Evolutionary conservation across 768 basidiomycete genomes (phyloP).

Genomic region (Psilocybe subaeruginosa): DNA sequence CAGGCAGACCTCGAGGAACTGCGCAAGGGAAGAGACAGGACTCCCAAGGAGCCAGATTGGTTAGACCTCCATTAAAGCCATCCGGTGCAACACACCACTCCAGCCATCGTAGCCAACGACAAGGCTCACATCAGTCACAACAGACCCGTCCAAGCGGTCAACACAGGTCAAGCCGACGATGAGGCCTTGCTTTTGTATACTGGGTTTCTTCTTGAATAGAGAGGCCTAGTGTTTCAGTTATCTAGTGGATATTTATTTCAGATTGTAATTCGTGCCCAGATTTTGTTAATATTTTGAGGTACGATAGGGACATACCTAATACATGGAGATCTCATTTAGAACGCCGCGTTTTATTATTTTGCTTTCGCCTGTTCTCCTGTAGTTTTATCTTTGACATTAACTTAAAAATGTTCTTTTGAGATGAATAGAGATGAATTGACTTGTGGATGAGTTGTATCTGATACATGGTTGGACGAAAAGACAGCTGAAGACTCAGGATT

Average conservation of each 20-base stretch:
- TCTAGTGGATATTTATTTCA: not conserved
- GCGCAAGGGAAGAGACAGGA: not conserved
- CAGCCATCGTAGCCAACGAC: slow-evolving; percentile 14
- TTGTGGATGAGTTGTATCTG: too few species aligned
- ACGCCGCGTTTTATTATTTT: too few species aligned
- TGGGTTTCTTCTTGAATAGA: not conserved
- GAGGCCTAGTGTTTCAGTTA: not conserved
- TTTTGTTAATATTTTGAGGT: too few species aligned
- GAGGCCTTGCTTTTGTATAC: not conserved
- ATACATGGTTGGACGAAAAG: too few species aligned
- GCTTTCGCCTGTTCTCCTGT: too few species aligned
- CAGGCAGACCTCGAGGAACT: not conserved
- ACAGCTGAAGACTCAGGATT: too few species aligned
- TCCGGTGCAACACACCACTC: slow-evolving; percentile 13
- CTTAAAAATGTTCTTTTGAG: too few species aligned
- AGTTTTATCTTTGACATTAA: too few species aligned
- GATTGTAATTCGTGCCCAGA: too few species aligned
- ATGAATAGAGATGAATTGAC: too few species aligned
- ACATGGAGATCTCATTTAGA: too few species aligned
- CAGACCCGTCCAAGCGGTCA: slow-evolving; percentile 11
- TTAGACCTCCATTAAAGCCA: slow-evolving; percentile 16
- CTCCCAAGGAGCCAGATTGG: not conserved
- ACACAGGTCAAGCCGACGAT: slow-evolving; percentile 19
- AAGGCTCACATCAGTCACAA: slow-evolving; percentile 14
- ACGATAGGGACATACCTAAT: too few species aligned